Base-by-base conservation (phyloP, 2,329 filamentous ascomycete genomes). In the Lachnellula suecica region DNA sequence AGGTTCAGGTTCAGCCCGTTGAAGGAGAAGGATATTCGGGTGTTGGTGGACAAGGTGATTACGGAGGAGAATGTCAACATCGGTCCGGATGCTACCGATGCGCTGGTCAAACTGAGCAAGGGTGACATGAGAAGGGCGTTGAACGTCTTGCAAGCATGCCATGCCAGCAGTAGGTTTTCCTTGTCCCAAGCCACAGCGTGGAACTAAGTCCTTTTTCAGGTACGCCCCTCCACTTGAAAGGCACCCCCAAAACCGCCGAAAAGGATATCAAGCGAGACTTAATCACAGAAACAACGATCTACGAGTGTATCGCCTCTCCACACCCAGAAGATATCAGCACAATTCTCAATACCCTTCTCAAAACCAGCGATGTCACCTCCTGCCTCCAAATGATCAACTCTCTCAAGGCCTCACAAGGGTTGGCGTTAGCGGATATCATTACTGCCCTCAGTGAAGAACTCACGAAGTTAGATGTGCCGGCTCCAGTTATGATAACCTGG, bases 61-160 rank as follows among this genome's bases (percentile, higher is more conserved):
- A 83, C 87, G 53, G 89, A 95, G 63, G 94, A 99, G 72, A 76
- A 82, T 35, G 87, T 99, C 57, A 87, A 88, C 62, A 96, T 99
- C 62, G 83, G 85, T 46, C 77, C 82, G 1, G 89, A 91, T 41
- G 94, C 94, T 0, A 83, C 87, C 2, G 88, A 94, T 59, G 88
- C 90, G 47, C 77, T 99, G 23, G 90, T 99, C 15, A 85, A 78
- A 58, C 76, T 99, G 53, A 95, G 91, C 70, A 95, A 93, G 70
- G 94, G 94, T 47, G 94, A 99, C 67, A 99, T 99, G 94, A 82
- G 94, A 66, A 79, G 94, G 58, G 92, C 94, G 0, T 71, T 99
- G 61, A 99, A 99, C 66, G 94, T 99, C 9, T 78, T 99, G 24
- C 94, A 99, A 73, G 94, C 94, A 8, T 99, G 94, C 61, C 91